Base-by-base conservation (phyloP, 768 basidiomycete species). In the Mycena metata region DNA sequence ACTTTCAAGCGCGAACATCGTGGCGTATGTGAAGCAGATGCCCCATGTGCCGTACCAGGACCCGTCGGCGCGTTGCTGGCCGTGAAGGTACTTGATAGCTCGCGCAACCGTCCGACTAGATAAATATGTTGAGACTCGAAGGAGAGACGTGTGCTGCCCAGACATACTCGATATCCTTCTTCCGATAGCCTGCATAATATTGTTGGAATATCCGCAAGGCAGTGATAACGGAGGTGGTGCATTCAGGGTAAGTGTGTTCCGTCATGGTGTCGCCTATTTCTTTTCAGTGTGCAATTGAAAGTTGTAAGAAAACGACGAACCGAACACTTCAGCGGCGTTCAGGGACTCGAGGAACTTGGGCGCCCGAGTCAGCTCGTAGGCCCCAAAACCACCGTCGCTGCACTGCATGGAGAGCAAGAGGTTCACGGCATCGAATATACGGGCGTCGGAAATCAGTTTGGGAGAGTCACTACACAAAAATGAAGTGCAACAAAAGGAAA, bases 1-100 rank as follows among this genome's bases (percentile, higher is more conserved):
- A 67, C 91, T 92, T 77, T 99, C 97, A 45, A 97, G 84, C 1
- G 96, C 96, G 74, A 99, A 99, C 83, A 96, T 95, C 3, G 94
- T 96, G 10, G 97, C 97, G 76, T 99, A 99, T 2, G 96, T 98
- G 83, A 98, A 98, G 81, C 96, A 99, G 73, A 96, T 96, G 26
- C 93, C 96, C 97, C 97, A 98, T 4, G 91, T 93, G 41, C 97
- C 97, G 60, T 94, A 87, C 97, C 97, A 99, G 19, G 91, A 93
- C 3, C 97, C 96, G 74, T 96, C 93, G 0, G 90, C 87, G 41
- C 85, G 86, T 77, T 99, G 97, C 1, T 85, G 86, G 1, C 79
- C 74, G 76, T 97, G 96, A 26, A 99, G 86, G 80, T 91, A 99
- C 54, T 83, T 72, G 72, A 98, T 92, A 0, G 96, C 96, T 1